phyloP scores from a whole-genome alignment of 176 grass and related monocot genomes.

The Neostapfia colusana region DNA sequence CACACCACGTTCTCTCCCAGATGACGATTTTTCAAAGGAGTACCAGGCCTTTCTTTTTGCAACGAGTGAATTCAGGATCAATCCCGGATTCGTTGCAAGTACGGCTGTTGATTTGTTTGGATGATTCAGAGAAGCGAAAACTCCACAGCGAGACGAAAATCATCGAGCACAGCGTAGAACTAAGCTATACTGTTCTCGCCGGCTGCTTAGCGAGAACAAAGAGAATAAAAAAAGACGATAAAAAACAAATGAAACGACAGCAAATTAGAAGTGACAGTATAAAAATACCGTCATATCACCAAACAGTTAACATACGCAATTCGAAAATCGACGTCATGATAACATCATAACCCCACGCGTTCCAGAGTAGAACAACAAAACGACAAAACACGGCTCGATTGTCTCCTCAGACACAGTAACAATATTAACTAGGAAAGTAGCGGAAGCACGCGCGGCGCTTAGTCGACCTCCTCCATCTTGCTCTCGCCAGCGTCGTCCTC shows the following conservation, averaged over 20 bases:
- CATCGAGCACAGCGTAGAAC: no score
- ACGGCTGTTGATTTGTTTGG: no score
- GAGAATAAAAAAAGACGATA: neutral
- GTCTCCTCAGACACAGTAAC: neutral
- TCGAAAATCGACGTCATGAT: neutral
- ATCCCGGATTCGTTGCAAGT: no score
- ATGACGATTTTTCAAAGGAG: no score
- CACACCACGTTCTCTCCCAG: no score
- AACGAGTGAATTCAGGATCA: no score
- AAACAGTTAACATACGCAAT: conserved; percentile 16
- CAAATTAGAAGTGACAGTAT: neutral
- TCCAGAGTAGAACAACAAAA: conserved; percentile 15
- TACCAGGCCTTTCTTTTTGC: no score
- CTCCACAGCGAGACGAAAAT: no score
- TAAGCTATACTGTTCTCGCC: no score
- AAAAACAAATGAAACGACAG: neutral
- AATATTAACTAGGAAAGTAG: conserved; percentile 6
- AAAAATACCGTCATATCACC: conserved; percentile 9
- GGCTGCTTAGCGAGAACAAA: no score
- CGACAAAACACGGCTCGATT: conserved; percentile 5
- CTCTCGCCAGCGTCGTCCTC: conserved; percentile 93
- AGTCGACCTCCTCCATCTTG: conserved; percentile 99
- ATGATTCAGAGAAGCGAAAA: no score
- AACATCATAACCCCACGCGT: neutral
- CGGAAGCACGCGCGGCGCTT: conserved; percentile 1